phyloP scores from a whole-genome alignment of 768 basidiomycete genomes.

The Collybia sp. region DNA sequence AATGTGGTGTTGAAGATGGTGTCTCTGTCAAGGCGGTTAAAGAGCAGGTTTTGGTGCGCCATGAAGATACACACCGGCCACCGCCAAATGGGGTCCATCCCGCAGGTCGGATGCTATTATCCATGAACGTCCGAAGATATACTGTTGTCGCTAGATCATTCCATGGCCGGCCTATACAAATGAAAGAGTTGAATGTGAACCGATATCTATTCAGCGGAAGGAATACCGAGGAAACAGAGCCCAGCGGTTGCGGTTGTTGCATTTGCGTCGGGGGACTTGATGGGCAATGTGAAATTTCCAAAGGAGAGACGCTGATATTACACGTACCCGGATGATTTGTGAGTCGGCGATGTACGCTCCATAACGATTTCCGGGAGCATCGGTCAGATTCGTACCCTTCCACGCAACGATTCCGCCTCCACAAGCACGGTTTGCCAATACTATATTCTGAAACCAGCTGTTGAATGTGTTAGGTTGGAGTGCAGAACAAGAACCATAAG shows the following conservation, averaged over 20 bases:
- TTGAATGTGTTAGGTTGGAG: background rate
- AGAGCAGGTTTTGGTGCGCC: background rate
- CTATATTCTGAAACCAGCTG: conserved; percentile 58
- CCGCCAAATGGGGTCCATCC: conserved; percentile 48
- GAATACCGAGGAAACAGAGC: conserved; percentile 46
- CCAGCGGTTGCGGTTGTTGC: conserved; percentile 36
- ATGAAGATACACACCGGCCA: conserved; percentile 23
- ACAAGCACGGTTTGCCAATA: conserved; percentile 57
- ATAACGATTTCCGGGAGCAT: conserved; percentile 45
- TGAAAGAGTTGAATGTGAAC: conserved; percentile 1
- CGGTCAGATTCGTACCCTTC: conserved; percentile 52
- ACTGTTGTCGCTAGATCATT: conserved; percentile 53
- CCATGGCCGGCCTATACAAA: conserved; percentile 47
- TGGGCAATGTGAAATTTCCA: background rate
- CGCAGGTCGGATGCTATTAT: conserved; percentile 42
- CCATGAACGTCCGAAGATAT: conserved; percentile 53
- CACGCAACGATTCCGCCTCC: conserved; percentile 66
- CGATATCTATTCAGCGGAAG: background rate
- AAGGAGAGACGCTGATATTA: background rate
- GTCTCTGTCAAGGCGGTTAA: conserved; percentile 19
- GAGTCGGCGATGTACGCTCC: conserved; percentile 56
- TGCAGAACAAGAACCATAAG: background rate
- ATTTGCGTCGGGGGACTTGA: conserved; percentile 57
- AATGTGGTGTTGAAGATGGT: conserved; percentile 49
- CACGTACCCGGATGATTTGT: conserved; percentile 47